These are phyloP conservation scores for Fusarium torulosum DNA, from an alignment of 2,329 filamentous ascomycete genomes.

Conservation along the genomic window DNA sequence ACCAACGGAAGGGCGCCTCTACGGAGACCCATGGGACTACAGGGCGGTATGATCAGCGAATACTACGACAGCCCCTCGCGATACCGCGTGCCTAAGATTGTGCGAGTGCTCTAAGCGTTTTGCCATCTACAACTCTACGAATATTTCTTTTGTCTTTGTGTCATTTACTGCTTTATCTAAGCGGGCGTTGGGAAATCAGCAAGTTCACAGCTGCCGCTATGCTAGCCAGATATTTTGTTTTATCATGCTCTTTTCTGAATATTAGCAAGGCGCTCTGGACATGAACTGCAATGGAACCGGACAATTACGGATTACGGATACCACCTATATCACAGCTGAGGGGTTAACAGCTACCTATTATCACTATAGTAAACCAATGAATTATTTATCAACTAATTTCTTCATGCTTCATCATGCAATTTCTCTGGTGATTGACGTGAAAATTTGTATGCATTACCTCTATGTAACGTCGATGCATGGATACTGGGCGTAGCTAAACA, in stretches of 20 bases:
- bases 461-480: constrained; percentile 9
- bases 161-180: constrained; percentile 2
- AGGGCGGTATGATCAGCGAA: constrained; percentile 41
- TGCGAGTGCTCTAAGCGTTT: constrained; percentile 33
- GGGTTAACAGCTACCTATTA: constrained; percentile 34
- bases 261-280: constrained; percentile 41
- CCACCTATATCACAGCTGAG: constrained; percentile 30
- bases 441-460: background rate
- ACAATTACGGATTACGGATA: constrained; percentile 36
- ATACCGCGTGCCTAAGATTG: constrained; percentile 41
- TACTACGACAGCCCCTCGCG: constrained; percentile 44
- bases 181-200: constrained; percentile 22
- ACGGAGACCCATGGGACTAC: constrained; percentile 28
- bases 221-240: constrained; percentile 21
- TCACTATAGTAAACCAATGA: constrained; percentile 29
- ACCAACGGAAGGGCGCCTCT: constrained; percentile 17
- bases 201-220: constrained; percentile 25
- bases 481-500: background rate
- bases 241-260: constrained; percentile 20
- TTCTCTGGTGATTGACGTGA: constrained; percentile 15
- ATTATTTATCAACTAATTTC: constrained; percentile 14
- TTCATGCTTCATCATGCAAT: background rate
- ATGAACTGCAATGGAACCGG: constrained; percentile 20
- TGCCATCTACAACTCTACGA: constrained; percentile 5
- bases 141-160: constrained; percentile 16